Percentiles rank a stretch among this genome's conserved stretches.
These are phyloP conservation scores for Chloropicon primus DNA, from an alignment of 139 green algal species.

Conservation along the genomic window DNA sequence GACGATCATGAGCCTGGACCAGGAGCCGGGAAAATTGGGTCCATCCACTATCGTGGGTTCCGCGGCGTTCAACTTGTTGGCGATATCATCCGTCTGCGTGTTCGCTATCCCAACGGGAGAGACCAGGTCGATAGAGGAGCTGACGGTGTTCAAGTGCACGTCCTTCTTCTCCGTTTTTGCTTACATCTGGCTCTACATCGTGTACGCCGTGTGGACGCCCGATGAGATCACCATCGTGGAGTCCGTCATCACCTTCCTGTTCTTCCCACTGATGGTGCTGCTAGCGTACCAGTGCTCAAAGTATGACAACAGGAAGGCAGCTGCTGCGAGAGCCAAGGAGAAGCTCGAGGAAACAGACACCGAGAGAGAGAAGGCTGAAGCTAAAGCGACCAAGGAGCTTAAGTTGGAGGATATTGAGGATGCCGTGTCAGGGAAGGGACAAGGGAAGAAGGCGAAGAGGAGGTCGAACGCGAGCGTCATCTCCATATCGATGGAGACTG, in stretches of 20 bases:
- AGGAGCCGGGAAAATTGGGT: slow-evolving; percentile 22
- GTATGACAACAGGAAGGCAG: background rate
- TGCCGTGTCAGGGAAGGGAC: background rate
- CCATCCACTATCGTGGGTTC: slow-evolving; percentile 28
- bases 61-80: slow-evolving; percentile 31
- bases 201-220: slow-evolving; percentile 23
- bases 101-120: background rate
- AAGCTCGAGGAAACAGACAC: background rate
- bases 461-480: slow-evolving; percentile 4
- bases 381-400: background rate
- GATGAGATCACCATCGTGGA: slow-evolving; percentile 19
- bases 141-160: slow-evolving; percentile 23
- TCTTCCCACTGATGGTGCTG: slow-evolving; percentile 19
- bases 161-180: slow-evolving; percentile 25
- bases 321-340: background rate
- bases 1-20: slow-evolving; percentile 6
- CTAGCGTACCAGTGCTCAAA: slow-evolving; percentile 12
- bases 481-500: background rate
- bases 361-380: background rate
- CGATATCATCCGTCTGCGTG: slow-evolving; percentile 29
- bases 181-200: slow-evolving; percentile 30
- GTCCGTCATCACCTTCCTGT: slow-evolving; percentile 17
- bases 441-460: background rate
- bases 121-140: slow-evolving; percentile 11
- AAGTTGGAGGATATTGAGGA: background rate